Evolutionary conservation across 768 basidiomycete genomes (phyloP).

Genomic region (Pholiota microspora): DNA sequence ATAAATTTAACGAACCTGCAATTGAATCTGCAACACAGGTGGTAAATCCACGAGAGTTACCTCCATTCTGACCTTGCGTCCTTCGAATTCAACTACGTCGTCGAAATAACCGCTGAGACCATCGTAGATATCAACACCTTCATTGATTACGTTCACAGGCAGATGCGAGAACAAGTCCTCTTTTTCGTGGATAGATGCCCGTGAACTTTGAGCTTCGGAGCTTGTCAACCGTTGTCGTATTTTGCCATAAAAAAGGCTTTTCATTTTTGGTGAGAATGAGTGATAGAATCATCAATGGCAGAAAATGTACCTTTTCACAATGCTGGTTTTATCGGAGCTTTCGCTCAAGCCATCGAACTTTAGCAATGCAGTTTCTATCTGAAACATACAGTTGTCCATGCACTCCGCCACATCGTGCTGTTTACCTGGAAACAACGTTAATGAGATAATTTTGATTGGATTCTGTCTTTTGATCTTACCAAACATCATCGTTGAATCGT

Average conservation of each 20-base stretch:
- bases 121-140: constrained; percentile 90
- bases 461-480: too few relatives aligned
- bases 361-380: constrained; percentile 89
- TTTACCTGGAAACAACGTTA: constrained; percentile 53
- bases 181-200: constrained; percentile 71
- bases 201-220: constrained; percentile 34
- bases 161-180: constrained; percentile 93
- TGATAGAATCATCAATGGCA: not conserved
- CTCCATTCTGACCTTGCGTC: constrained; percentile 85
- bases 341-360: constrained; percentile 61
- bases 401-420: constrained; percentile 99
- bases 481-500: constrained; percentile 88
- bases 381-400: constrained; percentile 99
- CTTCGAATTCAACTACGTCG: constrained; percentile 84
- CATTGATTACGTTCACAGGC: constrained; percentile 89
- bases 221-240: constrained; percentile 55
- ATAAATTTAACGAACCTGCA: constrained; percentile 63
- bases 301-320: constrained; percentile 71
- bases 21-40: constrained; percentile 89
- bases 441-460: constrained; percentile 13
- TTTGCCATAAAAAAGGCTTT: constrained; percentile 87
- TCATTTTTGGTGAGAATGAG: not conserved
- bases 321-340: constrained; percentile 62
- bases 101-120: constrained; percentile 91
- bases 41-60: constrained; percentile 84